These are phyloP conservation scores for Nephelium lappaceum DNA, from an alignment of 345 rosid genomes.

Conservation along the genomic window DNA sequence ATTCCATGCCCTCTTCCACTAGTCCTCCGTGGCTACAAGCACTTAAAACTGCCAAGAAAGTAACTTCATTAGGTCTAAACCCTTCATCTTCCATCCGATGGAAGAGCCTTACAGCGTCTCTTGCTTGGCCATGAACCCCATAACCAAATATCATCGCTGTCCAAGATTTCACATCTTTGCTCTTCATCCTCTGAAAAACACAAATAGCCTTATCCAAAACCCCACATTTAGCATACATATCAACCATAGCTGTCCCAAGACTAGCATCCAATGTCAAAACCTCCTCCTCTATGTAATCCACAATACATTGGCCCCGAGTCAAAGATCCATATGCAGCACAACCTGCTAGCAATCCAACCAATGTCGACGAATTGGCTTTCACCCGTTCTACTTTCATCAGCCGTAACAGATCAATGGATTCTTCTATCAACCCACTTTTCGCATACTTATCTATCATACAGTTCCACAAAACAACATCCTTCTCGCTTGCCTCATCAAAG, in stretches of 20 bases:
- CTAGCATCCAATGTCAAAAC: constrained; percentile 44
- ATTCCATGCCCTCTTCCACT: constrained; percentile 49
- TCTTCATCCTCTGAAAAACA: constrained; percentile 45
- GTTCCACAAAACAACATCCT: constrained; percentile 64
- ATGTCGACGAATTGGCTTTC: constrained; percentile 55
- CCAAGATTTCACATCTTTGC: constrained; percentile 65
- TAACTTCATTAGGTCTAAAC: constrained; percentile 54
- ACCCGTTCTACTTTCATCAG: constrained; percentile 47
- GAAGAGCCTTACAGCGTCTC: constrained; percentile 52
- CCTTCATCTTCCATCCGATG: constrained; percentile 53
- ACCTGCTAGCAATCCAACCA: constrained; percentile 57
- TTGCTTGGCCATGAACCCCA: constrained; percentile 60
- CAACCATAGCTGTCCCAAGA: constrained; percentile 62
- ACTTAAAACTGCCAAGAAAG: constrained; percentile 63
- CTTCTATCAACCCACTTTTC: constrained; percentile 49
- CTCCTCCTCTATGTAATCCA: constrained; percentile 42
- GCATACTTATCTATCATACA: constrained; percentile 69
- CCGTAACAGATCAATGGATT: constrained; percentile 49
- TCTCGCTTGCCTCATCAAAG: constrained; percentile 43
- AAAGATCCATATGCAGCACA: constrained; percentile 51
- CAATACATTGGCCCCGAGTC: constrained; percentile 37
- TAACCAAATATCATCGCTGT: constrained; percentile 60
- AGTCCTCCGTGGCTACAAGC: constrained; percentile 75
- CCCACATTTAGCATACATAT: constrained; percentile 71
- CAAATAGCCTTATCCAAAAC: constrained; percentile 47